Evolutionary conservation across 306 rosid genomes (phyloP).

Genomic region (Arachis stenosperma): DNA sequence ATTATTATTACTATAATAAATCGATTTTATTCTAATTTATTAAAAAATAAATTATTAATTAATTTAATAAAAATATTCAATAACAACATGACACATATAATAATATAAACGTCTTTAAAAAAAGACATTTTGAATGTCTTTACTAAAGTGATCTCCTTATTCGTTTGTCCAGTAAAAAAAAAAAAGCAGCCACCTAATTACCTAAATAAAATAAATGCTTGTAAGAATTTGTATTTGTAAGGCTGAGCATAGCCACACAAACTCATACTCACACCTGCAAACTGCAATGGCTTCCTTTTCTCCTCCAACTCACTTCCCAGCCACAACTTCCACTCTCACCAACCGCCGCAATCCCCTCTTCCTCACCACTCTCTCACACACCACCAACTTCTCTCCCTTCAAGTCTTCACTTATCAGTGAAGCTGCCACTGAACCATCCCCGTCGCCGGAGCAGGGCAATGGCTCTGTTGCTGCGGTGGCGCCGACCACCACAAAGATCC

Average conservation of each 20-base stretch:
- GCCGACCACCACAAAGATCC: neutral
- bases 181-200: too few species aligned
- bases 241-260: neutral
- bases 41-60: too few species aligned
- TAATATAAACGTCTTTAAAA: too few species aligned
- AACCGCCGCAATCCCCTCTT: conserved; percentile 29
- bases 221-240: neutral
- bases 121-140: too few species aligned
- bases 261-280: conserved; percentile 3
- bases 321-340: conserved; percentile 42
- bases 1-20: too few species aligned
- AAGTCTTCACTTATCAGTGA: neutral
- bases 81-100: too few species aligned
- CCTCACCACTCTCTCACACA: conserved; percentile 26
- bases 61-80: too few species aligned
- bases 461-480: neutral
- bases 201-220: too few species aligned
- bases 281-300: conserved; percentile 51
- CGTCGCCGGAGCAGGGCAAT: neutral
- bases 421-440: neutral
- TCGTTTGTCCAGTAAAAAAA: too few species aligned
- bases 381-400: neutral
- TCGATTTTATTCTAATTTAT: too few species aligned
- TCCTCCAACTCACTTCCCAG: conserved; percentile 50
- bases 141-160: too few species aligned